Evolutionary conservation across 495 filamentous ascomycete genomes (phyloP), one percentile per base, ranked within the genome.

Genomic region (Penicillium manginii): DNA sequence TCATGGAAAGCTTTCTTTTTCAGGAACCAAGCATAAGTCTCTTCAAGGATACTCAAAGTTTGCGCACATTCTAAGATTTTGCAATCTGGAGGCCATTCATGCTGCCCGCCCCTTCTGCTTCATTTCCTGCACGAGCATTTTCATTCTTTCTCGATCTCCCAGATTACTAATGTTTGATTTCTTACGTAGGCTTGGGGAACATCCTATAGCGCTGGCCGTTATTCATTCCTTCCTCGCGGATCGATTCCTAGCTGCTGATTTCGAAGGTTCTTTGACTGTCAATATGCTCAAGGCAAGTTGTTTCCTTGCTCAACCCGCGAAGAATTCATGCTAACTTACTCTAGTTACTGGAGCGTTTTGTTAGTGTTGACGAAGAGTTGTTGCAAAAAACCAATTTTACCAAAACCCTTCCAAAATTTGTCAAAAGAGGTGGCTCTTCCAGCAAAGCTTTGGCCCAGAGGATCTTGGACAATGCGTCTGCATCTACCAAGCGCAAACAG

Each of bases 341-440:
- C 8, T 52, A 87, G 81, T 72, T 93, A 26, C 76, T 93, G 59
- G 73, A 83, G 1, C 78, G 78, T 10, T 88, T 90, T 63, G 78
- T 83, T 10, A 88, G 81, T 2, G 79, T 90, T 70, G 85, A 84
- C 52, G 81, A 83, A 52, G 82, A 84, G 18, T 61, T 85, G 5
- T 75, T 90, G 19, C 79, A 84, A 52, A 86, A 83, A 55, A 84
- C 85, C 18, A 93, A 92, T 61, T 76, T 94, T 39, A 78, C 83
- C 29, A 86, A 84, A 53, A 69, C 88, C 12, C 71, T 86, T 3
- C 81, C 83, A 4, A 83, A 84, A 49, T 84, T 89, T 45, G 73
- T 81, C 22, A 90, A 88, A 67, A 84, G 84, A 55, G 88, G 90
- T 4, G 85, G 87, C 53, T 81, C 82, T 4, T 75, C 84, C 35